Evolutionary conservation across 768 basidiomycete species (phyloP).

Genomic region (Termitomyces sp.): DNA sequence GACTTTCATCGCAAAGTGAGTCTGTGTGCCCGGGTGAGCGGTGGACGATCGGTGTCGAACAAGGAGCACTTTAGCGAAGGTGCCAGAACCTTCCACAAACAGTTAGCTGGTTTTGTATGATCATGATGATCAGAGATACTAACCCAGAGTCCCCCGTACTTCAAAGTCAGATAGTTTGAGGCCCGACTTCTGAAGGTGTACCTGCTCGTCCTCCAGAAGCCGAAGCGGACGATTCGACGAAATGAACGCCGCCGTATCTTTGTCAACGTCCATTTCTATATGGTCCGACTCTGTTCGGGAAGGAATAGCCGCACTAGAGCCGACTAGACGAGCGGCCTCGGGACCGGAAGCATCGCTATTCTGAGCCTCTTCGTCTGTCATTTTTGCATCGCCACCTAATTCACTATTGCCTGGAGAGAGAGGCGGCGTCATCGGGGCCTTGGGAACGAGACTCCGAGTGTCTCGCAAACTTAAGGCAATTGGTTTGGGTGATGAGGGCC

Average conservation of each 20-base stretch:
- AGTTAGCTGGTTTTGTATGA: constrained; percentile 1
- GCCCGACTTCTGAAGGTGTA: constrained; percentile 56
- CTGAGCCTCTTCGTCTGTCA: constrained; percentile 35
- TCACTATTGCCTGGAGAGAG: constrained; percentile 57
- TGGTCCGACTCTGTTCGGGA: constrained; percentile 13
- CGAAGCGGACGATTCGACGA: constrained; percentile 42
- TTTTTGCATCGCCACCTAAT: constrained; percentile 28
- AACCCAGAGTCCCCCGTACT: constrained; percentile 75
- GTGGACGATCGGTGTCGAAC: constrained; percentile 67
- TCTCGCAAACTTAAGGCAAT: constrained; percentile 19
- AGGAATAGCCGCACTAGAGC: constrained; percentile 7
- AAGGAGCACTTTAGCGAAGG: constrained; percentile 90
- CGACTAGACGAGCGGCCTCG: background rate
- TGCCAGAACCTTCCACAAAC: constrained; percentile 74
- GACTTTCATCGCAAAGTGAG: constrained; percentile 85
- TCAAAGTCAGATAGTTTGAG: constrained; percentile 77
- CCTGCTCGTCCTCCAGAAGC: constrained; percentile 66
- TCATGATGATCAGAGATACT: constrained; percentile 17
- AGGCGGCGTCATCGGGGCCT: constrained; percentile 70
- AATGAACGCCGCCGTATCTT: constrained; percentile 7
- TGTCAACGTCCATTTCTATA: constrained; percentile 24
- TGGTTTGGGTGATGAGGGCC: constrained; percentile 22
- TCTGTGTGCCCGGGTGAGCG: constrained; percentile 44
- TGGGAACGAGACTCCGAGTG: constrained; percentile 40
- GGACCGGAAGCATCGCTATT: constrained; percentile 20